Evolutionary conservation across 2,329 filamentous ascomycete species (phyloP).

Genomic region (Parastagonospora nodorum): DNA sequence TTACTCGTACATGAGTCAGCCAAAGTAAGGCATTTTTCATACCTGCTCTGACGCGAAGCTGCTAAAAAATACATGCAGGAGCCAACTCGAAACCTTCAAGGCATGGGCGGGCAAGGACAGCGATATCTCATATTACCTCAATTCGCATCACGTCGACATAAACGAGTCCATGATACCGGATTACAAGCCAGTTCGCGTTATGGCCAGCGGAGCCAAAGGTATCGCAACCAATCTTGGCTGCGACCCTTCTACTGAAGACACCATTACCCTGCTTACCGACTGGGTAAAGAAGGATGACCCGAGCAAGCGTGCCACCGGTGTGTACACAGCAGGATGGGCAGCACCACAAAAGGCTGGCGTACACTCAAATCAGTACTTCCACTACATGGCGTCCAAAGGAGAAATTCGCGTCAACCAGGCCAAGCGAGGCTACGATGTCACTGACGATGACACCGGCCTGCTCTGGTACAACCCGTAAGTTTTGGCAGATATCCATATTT

Average conservation of each 20-base stretch:
- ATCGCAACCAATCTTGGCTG: slow-evolving; percentile 81
- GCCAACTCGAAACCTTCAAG: slow-evolving; percentile 90
- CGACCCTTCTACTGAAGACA: slow-evolving; percentile 82
- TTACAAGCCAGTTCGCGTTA: slow-evolving; percentile 78
- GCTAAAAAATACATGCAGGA: slow-evolving; percentile 84
- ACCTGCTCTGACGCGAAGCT: background rate
- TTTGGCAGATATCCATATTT: too few species aligned
- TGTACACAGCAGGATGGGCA: slow-evolving; percentile 95
- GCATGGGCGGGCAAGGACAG: slow-evolving; percentile 90
- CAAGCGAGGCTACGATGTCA: slow-evolving; percentile 91
- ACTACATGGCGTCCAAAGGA: slow-evolving; percentile 83
- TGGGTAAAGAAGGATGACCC: slow-evolving; percentile 77
- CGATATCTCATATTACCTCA: slow-evolving; percentile 95
- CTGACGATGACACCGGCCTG: slow-evolving; percentile 74
- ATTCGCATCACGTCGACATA: slow-evolving; percentile 92
- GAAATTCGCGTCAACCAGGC: slow-evolving; percentile 92
- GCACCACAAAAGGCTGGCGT: slow-evolving; percentile 90
- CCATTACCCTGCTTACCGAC: slow-evolving; percentile 86
- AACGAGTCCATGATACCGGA: slow-evolving; percentile 90
- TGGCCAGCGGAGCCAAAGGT: slow-evolving; percentile 76
- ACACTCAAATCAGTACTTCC: slow-evolving; percentile 97
- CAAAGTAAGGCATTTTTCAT: slow-evolving; percentile 51
- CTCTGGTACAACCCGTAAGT: slow-evolving; percentile 84
- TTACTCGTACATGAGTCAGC: slow-evolving; percentile 93
- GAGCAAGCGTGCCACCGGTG: slow-evolving; percentile 76